Percentiles rank a stretch among this genome's conserved stretches.
phyloP scores from a whole-genome alignment of 2,329 filamentous ascomycete species.

The Chrysoporthe deuterocubensis region DNA sequence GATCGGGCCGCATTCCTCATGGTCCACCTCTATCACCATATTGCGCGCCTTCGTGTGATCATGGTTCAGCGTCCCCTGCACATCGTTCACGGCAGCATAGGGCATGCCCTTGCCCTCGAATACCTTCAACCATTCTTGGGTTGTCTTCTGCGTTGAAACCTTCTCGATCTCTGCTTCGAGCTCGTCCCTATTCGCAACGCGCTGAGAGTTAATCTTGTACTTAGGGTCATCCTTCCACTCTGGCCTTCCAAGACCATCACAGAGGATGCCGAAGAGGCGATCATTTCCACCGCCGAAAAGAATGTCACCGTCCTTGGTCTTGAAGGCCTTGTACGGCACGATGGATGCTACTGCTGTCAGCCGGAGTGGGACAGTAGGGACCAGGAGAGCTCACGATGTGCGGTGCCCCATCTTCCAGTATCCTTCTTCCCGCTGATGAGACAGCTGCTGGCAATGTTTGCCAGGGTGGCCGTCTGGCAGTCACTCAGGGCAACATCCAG shows the following conservation, averaged over 20 bases:
- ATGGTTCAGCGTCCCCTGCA: constrained; percentile 82
- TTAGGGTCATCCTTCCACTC: constrained; percentile 64
- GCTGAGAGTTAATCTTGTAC: constrained; percentile 64
- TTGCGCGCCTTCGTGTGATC: constrained; percentile 81
- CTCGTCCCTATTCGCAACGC: constrained; percentile 72
- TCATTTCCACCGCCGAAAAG: constrained; percentile 76
- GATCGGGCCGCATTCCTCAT: constrained; percentile 80
- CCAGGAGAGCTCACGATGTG: constrained; percentile 71
- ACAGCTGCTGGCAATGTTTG: constrained; percentile 94
- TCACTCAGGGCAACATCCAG: constrained; percentile 92
- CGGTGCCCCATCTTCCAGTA: constrained; percentile 90
- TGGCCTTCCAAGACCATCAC: constrained; percentile 59
- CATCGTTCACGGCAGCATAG: constrained; percentile 90
- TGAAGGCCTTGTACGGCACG: constrained; percentile 89
- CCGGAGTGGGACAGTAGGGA: constrained; percentile 22
- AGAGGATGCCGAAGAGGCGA: constrained; percentile 68
- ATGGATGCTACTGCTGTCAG: constrained; percentile 72
- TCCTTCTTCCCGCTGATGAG: constrained; percentile 88
- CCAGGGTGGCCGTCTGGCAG: constrained; percentile 89
- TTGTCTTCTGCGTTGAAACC: constrained; percentile 76
- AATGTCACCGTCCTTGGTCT: constrained; percentile 71
- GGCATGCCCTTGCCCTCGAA: constrained; percentile 94
- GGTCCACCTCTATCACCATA: constrained; percentile 90
- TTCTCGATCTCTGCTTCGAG: constrained; percentile 81
- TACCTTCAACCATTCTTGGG: constrained; percentile 82